These are phyloP conservation scores for Tripterygium wilfordii DNA, from an alignment of 177 flowering plant genomes.

Conservation along the genomic window DNA sequence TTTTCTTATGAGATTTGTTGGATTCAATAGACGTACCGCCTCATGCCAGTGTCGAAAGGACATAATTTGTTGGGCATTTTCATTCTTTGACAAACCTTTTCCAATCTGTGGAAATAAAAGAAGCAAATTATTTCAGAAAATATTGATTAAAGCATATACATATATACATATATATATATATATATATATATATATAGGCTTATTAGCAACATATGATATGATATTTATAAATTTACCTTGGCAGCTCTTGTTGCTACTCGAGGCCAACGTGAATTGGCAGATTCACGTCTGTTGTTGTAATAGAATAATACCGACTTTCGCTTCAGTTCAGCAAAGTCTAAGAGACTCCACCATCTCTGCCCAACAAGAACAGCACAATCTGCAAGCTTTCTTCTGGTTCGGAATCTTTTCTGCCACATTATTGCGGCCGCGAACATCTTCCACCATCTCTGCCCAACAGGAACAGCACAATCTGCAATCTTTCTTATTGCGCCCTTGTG, in stretches of 20 bases:
- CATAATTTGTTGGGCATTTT: constrained; percentile 57
- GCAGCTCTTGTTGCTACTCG: constrained; percentile 6
- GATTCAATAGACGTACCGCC: constrained; percentile 35
- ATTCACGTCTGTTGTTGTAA: not conserved
- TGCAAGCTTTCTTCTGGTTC: too few relatives aligned
- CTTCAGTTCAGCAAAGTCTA: constrained; percentile 8
- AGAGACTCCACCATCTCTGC: constrained; percentile 7
- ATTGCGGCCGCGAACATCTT: too few relatives aligned
- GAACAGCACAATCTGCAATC: too few relatives aligned
- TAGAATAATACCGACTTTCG: constrained; percentile 9
- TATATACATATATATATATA: too few relatives aligned
- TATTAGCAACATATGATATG: too few relatives aligned
- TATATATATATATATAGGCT: too few relatives aligned
- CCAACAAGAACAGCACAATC: too few relatives aligned
- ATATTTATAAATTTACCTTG: constrained; percentile 1
- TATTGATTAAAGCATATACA: not conserved
- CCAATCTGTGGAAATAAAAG: constrained; percentile 34
- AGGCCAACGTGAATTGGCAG: constrained; percentile 9
- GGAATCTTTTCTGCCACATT: too few relatives aligned
- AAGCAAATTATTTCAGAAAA: not conserved
- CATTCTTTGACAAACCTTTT: constrained; percentile 58
- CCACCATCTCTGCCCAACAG: too few relatives aligned
- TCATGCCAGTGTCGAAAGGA: constrained; percentile 69
- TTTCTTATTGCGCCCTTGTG: too few relatives aligned
- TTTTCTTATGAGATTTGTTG: not conserved